Percentiles rank a stretch among this genome's conserved stretches.
These are phyloP conservation scores for Corylus heterophylla DNA, from an alignment of 306 rosid genomes.

Conservation along the genomic window DNA sequence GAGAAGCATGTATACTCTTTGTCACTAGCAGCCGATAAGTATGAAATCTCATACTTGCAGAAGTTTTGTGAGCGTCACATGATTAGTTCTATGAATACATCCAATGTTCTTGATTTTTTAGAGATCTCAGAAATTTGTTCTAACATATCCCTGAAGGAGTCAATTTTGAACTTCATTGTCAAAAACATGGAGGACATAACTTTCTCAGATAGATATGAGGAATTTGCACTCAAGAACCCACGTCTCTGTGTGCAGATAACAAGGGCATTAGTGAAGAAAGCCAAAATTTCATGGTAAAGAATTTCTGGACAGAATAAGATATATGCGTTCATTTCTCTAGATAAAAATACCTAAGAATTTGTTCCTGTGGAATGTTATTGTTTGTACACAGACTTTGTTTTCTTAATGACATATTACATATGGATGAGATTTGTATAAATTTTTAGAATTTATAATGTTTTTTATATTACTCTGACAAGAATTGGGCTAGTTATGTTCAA, in stretches of 20 bases:
- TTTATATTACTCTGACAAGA: too few species aligned
- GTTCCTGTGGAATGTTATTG: too few species aligned
- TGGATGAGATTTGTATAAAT: too few species aligned
- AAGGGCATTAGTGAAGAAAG: conserved; percentile 46
- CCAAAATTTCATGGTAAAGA: conserved; percentile 10
- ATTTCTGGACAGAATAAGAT: too few species aligned
- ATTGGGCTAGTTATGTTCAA: too few species aligned
- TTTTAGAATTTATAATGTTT: too few species aligned
- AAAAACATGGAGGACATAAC: conserved; percentile 51
- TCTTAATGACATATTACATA: too few species aligned
- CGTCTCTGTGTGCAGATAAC: conserved; percentile 66
- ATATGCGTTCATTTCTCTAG: too few species aligned
- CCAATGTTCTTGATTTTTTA: conserved; percentile 57
- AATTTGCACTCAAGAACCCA: conserved; percentile 66
- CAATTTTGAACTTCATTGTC: conserved; percentile 50
- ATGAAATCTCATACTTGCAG: conserved; percentile 54
- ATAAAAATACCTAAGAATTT: too few species aligned
- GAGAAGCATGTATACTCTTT: conserved; percentile 58
- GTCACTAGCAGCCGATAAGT: conserved; percentile 78
- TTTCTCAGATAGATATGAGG: conserved; percentile 51
- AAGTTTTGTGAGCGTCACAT: conserved; percentile 61
- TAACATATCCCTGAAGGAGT: conserved; percentile 43
- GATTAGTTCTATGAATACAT: conserved; percentile 34
- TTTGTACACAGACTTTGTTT: too few species aligned
- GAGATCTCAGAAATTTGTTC: conserved; percentile 72